These are phyloP conservation scores for Tolypocladium nubicola DNA, from an alignment of 2,329 filamentous ascomycete genomes.

Conservation along the genomic window DNA sequence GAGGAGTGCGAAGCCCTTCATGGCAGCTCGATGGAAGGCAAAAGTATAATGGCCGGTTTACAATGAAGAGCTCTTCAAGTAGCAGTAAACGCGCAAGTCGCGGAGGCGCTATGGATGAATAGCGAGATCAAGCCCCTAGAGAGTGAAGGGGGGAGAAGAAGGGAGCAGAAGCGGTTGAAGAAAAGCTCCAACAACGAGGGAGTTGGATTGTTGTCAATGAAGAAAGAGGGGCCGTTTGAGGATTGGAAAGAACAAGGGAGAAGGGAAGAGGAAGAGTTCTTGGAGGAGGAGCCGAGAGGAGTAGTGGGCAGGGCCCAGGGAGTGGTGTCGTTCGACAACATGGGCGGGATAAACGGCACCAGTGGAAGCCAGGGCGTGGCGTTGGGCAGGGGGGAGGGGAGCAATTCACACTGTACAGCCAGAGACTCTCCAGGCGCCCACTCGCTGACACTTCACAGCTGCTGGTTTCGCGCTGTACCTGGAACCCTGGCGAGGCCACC, in stretches of 20 bases:
- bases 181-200: constrained; percentile 25
- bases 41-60: constrained; percentile 1
- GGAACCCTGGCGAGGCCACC: neutral
- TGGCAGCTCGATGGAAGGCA: constrained; percentile 20
- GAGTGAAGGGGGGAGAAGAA: constrained; percentile 9
- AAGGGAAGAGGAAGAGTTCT: constrained; percentile 5
- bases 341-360: neutral
- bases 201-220: constrained; percentile 17
- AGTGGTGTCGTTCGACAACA: neutral
- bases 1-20: constrained; percentile 38
- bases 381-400: neutral
- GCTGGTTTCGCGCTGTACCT: neutral
- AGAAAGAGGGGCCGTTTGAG: constrained; percentile 10
- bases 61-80: neutral
- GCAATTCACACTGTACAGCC: neutral
- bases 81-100: neutral
- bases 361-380: neutral
- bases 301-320: neutral
- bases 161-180: constrained; percentile 5
- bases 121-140: constrained; percentile 6
- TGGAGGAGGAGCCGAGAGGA: constrained; percentile 1
- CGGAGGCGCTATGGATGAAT: constrained; percentile 1
- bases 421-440: neutral
- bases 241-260: constrained; percentile 4
- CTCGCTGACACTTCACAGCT: neutral